Conservation (phyloP, 2,329 filamentous ascomycete species). For the Trichophyton rubrum region DNA sequence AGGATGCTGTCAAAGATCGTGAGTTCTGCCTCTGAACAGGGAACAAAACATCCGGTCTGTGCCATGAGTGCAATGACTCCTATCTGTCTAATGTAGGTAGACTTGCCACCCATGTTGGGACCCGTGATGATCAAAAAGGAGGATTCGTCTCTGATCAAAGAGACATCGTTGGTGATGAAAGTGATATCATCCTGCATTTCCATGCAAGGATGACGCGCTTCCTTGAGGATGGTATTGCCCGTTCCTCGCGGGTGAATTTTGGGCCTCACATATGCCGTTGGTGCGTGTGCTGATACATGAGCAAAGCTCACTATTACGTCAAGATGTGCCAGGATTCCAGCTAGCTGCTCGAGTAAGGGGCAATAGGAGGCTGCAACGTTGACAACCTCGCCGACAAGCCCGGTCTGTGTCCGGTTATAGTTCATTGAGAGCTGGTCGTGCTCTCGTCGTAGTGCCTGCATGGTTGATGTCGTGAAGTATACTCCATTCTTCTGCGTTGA, state of each 20-base stretch:
- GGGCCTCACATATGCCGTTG: constrained; percentile 79
- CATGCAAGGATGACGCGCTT: constrained; percentile 92
- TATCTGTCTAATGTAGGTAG: constrained; percentile 94
- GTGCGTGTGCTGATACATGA: constrained; percentile 85
- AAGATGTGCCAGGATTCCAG: constrained; percentile 76
- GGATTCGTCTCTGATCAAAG: constrained; percentile 61
- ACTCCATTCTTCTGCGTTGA: constrained; percentile 98
- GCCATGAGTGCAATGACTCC: constrained; percentile 96
- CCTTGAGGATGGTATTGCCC: constrained; percentile 78
- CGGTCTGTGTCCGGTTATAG: constrained; percentile 88
- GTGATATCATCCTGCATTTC: constrained; percentile 98
- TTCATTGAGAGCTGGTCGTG: constrained; percentile 88
- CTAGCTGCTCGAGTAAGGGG: constrained; percentile 79
- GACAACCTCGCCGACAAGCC: constrained; percentile 84
- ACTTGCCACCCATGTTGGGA: constrained; percentile 98
- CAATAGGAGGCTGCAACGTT: constrained; percentile 88
- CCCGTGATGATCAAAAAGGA: constrained; percentile 95
- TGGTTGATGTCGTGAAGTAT: constrained; percentile 80
- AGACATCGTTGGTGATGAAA: constrained; percentile 96
- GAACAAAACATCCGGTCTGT: constrained; percentile 91
- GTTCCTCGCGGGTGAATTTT: constrained; percentile 80
- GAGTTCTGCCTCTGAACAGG: constrained; percentile 76
- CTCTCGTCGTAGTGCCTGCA: constrained; percentile 72
- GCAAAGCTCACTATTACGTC: constrained; percentile 93
- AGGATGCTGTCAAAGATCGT: constrained; percentile 96